Evolutionary conservation across 2,329 filamentous ascomycete genomes (phyloP).

Genomic region (Colletotrichum agaves): DNA sequence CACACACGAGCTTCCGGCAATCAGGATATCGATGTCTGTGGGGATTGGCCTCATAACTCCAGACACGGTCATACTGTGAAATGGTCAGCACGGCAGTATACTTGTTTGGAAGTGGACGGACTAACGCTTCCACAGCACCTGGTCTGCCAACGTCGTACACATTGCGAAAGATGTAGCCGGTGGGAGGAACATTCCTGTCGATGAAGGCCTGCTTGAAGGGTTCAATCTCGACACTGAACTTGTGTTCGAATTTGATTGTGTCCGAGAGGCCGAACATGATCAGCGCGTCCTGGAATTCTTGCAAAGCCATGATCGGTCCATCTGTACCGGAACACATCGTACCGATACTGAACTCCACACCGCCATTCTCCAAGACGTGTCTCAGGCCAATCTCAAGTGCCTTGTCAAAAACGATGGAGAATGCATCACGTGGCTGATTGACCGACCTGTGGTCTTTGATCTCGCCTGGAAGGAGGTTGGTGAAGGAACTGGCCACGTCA

Average conservation of each 20-base stretch:
- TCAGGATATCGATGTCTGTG: constrained; percentile 68
- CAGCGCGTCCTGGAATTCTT: constrained; percentile 62
- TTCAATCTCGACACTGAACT: constrained; percentile 73
- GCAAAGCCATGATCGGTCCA: constrained; percentile 74
- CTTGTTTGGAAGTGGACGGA: constrained; percentile 24
- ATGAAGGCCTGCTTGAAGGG: constrained; percentile 74
- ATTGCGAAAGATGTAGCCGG: constrained; percentile 65
- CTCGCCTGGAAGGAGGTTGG: not conserved
- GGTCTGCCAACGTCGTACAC: constrained; percentile 63
- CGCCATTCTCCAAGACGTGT: constrained; percentile 42
- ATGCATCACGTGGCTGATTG: constrained; percentile 27
- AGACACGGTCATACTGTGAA: constrained; percentile 70
- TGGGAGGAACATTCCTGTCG: constrained; percentile 65
- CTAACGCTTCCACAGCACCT: constrained; percentile 55
- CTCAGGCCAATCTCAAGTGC: constrained; percentile 37
- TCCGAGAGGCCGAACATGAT: constrained; percentile 43
- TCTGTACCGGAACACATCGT: constrained; percentile 87
- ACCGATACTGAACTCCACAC: constrained; percentile 58
- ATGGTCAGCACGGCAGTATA: constrained; percentile 20
- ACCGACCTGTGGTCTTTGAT: constrained; percentile 21
- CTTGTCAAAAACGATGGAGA: constrained; percentile 18
- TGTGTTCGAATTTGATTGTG: constrained; percentile 60
- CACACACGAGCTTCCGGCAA: constrained; percentile 81
- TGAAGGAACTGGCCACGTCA: too few species aligned
- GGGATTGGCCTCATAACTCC: constrained; percentile 69